Base-by-base conservation (phyloP, 1,139 yeast genomes). In the Geotrichum aggregatum region DNA sequence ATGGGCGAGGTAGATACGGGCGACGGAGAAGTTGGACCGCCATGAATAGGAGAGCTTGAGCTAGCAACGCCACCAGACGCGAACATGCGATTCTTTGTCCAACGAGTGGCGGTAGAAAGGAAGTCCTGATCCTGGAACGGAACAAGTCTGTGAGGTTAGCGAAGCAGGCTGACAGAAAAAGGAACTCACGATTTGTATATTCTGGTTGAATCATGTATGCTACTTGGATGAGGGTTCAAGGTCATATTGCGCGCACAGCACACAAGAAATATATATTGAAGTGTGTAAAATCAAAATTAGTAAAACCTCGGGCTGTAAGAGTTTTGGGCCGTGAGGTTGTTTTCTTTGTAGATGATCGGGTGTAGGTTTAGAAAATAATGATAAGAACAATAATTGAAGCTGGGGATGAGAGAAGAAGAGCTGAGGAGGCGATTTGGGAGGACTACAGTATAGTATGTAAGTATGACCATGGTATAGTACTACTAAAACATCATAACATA, bases 1-100 rank as follows among this genome's bases (percentile, higher is more conserved):
- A 56, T 47, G 13, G 51, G 49, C 8, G 47, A 26, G 21, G 49
- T 18, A 1, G 54, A 34, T 6, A 42, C 43, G 8, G 58, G 55
- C 2, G 55, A 51, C 8, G 55, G 52, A 13, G 54, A 52, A 35
- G 44, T 22, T 35, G 55, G 49, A 39, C 52, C 52, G 19, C 54
- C 59, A 19, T 48, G 35, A 24, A 18, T 40, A 11, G 36, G 47
- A 13, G 30, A 19, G 34, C 18, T 22, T 21, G 31, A 39, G 36
- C 14, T 47, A 3, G 14, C 24, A 13, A 22, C 44, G 44, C 44
- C 44, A 40, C 44, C 44, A 14, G 44, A 40, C 5, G 44, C 39
- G 42, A 63, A 61, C 30, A 63, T 55, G 19, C 58, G 58, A 11
- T 59, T 54, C 42, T 58, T 59, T 7, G 67, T 63, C 66, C 66